A percentile compares a stretch with the other conserved stretches of the same genome.
These are phyloP conservation scores for Sphaerobolus stellatus DNA, from an alignment of 1,284 basidiomycete genomes.

Conservation along the genomic window DNA sequence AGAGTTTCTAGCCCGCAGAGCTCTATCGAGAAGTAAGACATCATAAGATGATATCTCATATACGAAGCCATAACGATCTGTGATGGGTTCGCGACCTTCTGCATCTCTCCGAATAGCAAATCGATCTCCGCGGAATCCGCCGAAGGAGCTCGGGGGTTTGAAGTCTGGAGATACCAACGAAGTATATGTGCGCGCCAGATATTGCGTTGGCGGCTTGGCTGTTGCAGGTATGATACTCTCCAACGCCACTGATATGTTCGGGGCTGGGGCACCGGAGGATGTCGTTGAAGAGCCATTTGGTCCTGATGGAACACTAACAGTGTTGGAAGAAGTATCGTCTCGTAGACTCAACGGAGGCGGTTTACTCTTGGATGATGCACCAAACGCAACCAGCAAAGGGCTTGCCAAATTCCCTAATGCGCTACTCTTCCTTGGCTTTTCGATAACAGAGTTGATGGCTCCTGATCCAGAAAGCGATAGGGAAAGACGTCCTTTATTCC, in stretches of 20 bases:
- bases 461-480: not conserved
- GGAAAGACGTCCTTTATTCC: slow-evolving; percentile 39
- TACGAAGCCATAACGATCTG: slow-evolving; percentile 94
- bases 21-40: slow-evolving; percentile 70
- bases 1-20: slow-evolving; percentile 68
- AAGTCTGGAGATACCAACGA: slow-evolving; percentile 69
- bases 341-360: not conserved
- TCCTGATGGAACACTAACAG: not conserved
- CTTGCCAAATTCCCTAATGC: slow-evolving; percentile 5
- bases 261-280: not conserved
- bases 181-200: slow-evolving; percentile 70
- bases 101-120: slow-evolving; percentile 55
- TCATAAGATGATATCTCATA: slow-evolving; percentile 85
- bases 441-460: not conserved
- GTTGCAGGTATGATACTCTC: slow-evolving; percentile 87
- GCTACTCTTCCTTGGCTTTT: slow-evolving; percentile 5
- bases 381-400: slow-evolving; percentile 10
- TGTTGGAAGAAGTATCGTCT: not conserved
- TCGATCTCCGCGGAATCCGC: slow-evolving; percentile 39
- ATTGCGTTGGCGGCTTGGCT: slow-evolving; percentile 81
- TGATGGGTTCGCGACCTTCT: slow-evolving; percentile 64
- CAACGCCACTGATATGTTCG: slow-evolving; percentile 71
- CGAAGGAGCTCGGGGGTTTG: slow-evolving; percentile 53
- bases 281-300: not conserved
- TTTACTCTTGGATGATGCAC: slow-evolving; percentile 5